phyloP scores from a whole-genome alignment of 169 alveolate species.

The Perkinsus olseni region DNA sequence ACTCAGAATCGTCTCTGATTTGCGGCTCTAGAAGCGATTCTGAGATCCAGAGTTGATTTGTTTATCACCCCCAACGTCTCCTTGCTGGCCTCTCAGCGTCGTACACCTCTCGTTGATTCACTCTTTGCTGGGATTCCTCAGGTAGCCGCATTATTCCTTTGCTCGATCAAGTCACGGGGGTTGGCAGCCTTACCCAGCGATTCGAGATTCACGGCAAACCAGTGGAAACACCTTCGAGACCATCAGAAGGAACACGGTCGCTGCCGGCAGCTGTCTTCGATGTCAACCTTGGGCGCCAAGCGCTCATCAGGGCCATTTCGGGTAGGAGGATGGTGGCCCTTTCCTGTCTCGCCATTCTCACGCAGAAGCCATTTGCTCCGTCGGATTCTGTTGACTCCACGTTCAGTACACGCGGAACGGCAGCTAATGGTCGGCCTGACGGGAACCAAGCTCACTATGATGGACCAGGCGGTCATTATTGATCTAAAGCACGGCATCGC shows the following conservation, averaged over 20 bases:
- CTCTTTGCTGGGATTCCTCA: background rate
- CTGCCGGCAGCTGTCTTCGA: background rate
- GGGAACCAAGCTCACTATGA: background rate
- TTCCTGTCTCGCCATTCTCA: background rate
- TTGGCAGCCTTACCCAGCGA: background rate
- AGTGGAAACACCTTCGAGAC: background rate
- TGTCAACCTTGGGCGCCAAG: background rate
- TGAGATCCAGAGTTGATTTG: too few species aligned
- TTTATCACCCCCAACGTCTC: too few species aligned
- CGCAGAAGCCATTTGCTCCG: background rate
- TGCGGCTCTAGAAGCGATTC: too few species aligned
- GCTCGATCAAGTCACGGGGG: background rate
- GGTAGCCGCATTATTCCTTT: background rate
- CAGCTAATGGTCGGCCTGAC: background rate
- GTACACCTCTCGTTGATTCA: too few species aligned
- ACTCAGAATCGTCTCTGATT: too few species aligned
- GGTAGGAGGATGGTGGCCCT: background rate
- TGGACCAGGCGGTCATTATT: background rate
- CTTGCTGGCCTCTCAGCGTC: too few species aligned
- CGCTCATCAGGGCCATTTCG: background rate
- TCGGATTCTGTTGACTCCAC: background rate
- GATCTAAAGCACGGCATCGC: background rate
- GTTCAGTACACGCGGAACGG: background rate
- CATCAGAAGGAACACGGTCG: background rate
- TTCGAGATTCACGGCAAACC: background rate